Base-by-base conservation (phyloP, 225 moss, liverwort and hornwort species). In the Physcomitrellopsis africana region DNA sequence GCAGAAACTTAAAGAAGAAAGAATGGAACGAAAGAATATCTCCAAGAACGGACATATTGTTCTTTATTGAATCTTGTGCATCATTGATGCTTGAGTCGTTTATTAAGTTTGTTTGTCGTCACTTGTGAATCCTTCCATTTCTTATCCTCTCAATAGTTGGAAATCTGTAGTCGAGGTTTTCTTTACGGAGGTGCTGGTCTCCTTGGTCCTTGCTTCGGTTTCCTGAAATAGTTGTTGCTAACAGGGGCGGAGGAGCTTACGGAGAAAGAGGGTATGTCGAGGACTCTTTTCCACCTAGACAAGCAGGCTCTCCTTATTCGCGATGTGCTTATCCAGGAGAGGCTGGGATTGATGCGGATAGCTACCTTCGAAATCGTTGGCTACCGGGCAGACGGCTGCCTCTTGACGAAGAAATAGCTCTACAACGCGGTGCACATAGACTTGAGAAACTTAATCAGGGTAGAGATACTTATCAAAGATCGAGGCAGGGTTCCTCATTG, bases 201-300 rank as follows among this genome's bases (percentile, higher is more conserved):
- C 68, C 32, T 32, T 60, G 48, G 55, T 77, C 72, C 60, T 47
- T 84, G 69, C 84, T 77, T 79, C 75, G 80, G 37, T 60, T 55
- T 67, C 51, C 81, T 84, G 74, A 81, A 45, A 8, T 63, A 67
- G 58, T 72, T 72, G 20, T 85, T 72, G 78, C 51, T 63, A 73
- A 77, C 87, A 99, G 99, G 88, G 85, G 85, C 79, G 92, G 95
- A 84, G 93, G 89, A 87, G 89, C 88, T 75, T 93, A 85, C 79
- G 89, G 88, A 85, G 92, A 90, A 73, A 88, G 91, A 89, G 91
- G 89, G 82, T 87, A 84, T 56, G 86, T 87, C 65, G 76, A 92
- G 78, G 91, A 89, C 77, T 82, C 89, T 67, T 85, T 87, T 70
- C 79, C 77, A 72, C 79, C 87, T 26, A 85, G 89, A 64, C 94